Evolutionary conservation across 768 basidiomycete genomes (phyloP).

Genomic region (Amanita fuliginea): DNA sequence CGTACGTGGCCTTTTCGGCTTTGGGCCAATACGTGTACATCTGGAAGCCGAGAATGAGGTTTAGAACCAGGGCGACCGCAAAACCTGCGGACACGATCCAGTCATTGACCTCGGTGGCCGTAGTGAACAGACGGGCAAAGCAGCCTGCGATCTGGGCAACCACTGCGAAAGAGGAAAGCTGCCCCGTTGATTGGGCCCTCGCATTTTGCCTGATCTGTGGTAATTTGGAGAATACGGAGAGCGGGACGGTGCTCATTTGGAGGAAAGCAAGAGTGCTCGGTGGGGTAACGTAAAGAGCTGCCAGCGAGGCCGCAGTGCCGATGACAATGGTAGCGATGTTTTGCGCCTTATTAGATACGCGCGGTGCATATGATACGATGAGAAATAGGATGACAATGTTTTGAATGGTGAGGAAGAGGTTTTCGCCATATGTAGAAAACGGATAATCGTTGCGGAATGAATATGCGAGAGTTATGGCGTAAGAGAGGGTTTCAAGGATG

Average conservation of each 20-base stretch:
- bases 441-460: conserved; percentile 80
- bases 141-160: conserved; percentile 82
- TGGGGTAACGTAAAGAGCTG: conserved; percentile 38
- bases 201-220: conserved; percentile 88
- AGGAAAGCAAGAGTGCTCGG: conserved; percentile 47
- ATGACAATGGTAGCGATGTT: conserved; percentile 19
- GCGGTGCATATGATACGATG: conserved; percentile 58
- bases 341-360: conserved; percentile 11
- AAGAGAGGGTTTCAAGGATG: conserved; percentile 82
- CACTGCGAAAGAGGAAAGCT: conserved; percentile 90
- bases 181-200: conserved; percentile 71
- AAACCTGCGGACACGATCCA: conserved; percentile 74
- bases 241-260: conserved; percentile 80
- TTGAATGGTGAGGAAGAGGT: conserved; percentile 85
- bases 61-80: conserved; percentile 70
- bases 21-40: conserved; percentile 79
- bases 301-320: conserved; percentile 16
- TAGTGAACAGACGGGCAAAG: conserved; percentile 88
- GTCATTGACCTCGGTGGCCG: conserved; percentile 82
- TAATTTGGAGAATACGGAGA: conserved; percentile 86
- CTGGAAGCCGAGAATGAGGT: conserved; percentile 75
- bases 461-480: conserved; percentile 84
- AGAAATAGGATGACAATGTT: conserved; percentile 83
- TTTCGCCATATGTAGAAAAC: conserved; percentile 97
- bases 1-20: conserved; percentile 16